These are phyloP conservation scores for Ciborinia camelliae DNA, from an alignment of 2,329 filamentous ascomycete species.

Conservation along the genomic window DNA sequence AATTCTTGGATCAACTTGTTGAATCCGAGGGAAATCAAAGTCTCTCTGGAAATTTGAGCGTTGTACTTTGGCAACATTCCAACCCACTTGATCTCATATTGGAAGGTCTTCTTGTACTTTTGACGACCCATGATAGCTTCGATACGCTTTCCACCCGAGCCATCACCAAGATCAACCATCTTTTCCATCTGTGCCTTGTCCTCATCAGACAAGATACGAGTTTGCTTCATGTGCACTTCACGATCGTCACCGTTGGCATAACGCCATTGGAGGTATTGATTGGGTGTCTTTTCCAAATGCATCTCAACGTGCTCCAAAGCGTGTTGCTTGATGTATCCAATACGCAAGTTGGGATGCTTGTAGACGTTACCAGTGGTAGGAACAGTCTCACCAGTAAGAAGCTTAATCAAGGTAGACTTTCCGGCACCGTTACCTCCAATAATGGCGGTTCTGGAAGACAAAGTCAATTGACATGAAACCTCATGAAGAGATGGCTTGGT, in stretches of 20 bases:
- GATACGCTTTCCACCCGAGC: slow-evolving; percentile 71
- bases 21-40: slow-evolving; percentile 79
- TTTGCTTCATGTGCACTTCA: slow-evolving; percentile 97
- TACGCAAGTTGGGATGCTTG: slow-evolving; percentile 97
- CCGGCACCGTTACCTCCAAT: slow-evolving; percentile 97
- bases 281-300: slow-evolving; percentile 98
- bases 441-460: slow-evolving; percentile 92
- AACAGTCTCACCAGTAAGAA: slow-evolving; percentile 88
- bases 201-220: slow-evolving; percentile 78
- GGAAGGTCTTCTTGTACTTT: slow-evolving; percentile 98
- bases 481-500: slow-evolving; percentile 83
- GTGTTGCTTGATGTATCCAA: slow-evolving; percentile 99
- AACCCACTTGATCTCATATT: slow-evolving; percentile 97
- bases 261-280: slow-evolving; percentile 98
- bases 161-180: slow-evolving; percentile 78
- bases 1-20: slow-evolving; percentile 95
- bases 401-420: slow-evolving; percentile 97
- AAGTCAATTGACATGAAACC: slow-evolving; percentile 79
- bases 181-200: slow-evolving; percentile 93
- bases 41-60: slow-evolving; percentile 89
- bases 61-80: slow-evolving; percentile 89
- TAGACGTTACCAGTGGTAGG: slow-evolving; percentile 83
- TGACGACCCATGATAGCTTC: slow-evolving; percentile 92
- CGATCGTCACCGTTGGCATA: slow-evolving; percentile 96
- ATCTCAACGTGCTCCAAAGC: slow-evolving; percentile 98